A percentile compares a stretch with the other conserved stretches of the same genome.
Evolutionary conservation across 768 basidiomycete species (phyloP).

Genomic region (Tephrocybe sp.): DNA sequence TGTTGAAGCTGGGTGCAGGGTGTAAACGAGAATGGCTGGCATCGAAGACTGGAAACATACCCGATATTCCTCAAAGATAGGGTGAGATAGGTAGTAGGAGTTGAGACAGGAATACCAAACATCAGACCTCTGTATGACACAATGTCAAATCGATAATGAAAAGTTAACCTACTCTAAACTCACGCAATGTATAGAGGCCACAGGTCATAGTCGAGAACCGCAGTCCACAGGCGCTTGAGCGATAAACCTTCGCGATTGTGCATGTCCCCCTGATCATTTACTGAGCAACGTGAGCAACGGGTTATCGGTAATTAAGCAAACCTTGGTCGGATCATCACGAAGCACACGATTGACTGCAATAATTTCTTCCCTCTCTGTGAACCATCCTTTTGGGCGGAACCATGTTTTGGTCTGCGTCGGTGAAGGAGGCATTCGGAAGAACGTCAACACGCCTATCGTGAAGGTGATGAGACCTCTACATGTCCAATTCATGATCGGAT

Average conservation of each 20-base stretch:
- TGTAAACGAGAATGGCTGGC: neutral
- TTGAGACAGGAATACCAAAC: conserved; percentile 47
- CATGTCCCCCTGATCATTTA: conserved; percentile 51
- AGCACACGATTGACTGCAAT: conserved; percentile 62
- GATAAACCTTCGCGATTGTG: conserved; percentile 65
- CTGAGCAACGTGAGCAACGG: neutral
- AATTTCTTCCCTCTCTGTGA: conserved; percentile 56
- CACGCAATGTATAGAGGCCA: conserved; percentile 65
- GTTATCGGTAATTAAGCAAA: conserved; percentile 9
- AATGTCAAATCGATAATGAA: no score
- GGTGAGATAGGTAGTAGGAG: conserved; percentile 56
- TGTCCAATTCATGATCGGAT: neutral
- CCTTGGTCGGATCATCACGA: conserved; percentile 62
- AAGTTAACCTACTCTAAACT: conserved; percentile 14
- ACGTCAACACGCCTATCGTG: conserved; percentile 49
- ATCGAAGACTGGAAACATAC: conserved; percentile 22
- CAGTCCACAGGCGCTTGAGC: conserved; percentile 46
- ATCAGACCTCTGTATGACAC: conserved; percentile 39
- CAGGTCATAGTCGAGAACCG: conserved; percentile 58
- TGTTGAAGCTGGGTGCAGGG: conserved; percentile 42
- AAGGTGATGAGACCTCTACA: conserved; percentile 47
- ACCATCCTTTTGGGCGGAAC: conserved; percentile 63
- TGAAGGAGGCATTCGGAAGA: conserved; percentile 58
- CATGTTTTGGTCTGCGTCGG: conserved; percentile 58
- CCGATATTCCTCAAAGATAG: conserved; percentile 55